These are phyloP conservation scores for Metschnikowia hibisci DNA, from an alignment of 805 yeast genomes.

Conservation along the genomic window DNA sequence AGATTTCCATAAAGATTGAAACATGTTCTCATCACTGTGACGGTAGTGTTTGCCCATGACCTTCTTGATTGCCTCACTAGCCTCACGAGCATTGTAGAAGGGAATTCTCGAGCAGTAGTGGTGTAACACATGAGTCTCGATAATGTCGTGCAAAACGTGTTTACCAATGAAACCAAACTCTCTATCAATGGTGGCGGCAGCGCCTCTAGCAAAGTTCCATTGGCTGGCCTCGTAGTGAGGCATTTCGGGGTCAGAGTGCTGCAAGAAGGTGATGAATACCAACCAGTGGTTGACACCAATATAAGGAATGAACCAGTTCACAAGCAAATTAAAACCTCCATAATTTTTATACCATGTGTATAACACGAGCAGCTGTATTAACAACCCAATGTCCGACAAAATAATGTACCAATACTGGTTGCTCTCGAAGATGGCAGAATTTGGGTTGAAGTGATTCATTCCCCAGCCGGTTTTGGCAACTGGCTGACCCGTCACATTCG, in stretches of 20 bases:
- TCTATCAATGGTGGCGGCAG: constrained; percentile 85
- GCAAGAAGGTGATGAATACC: constrained; percentile 79
- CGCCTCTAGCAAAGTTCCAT: constrained; percentile 88
- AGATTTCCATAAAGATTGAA: constrained; percentile 59
- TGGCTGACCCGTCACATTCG: constrained; percentile 75
- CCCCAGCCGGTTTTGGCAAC: constrained; percentile 45
- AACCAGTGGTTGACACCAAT: constrained; percentile 85
- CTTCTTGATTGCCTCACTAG: constrained; percentile 70
- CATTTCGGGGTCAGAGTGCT: constrained; percentile 74
- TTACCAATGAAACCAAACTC: constrained; percentile 77
- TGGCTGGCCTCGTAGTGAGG: constrained; percentile 74
- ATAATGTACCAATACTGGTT: constrained; percentile 70
- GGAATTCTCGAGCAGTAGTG: constrained; percentile 83
- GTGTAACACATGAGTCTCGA: constrained; percentile 87
- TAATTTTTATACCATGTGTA: constrained; percentile 58
- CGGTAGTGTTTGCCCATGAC: constrained; percentile 83
- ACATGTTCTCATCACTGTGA: constrained; percentile 67
- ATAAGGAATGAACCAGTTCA: constrained; percentile 76
- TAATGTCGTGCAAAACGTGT: constrained; percentile 80
- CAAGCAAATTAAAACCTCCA: constrained; percentile 59
- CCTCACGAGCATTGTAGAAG: constrained; percentile 81
- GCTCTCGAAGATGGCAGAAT: constrained; percentile 69
- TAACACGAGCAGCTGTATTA: constrained; percentile 47
- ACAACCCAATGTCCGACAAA: constrained; percentile 69
- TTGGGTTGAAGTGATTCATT: constrained; percentile 68